Base-by-base conservation (phyloP, 225 moss, liverwort and hornwort genomes). In the Neckera pumila region DNA sequence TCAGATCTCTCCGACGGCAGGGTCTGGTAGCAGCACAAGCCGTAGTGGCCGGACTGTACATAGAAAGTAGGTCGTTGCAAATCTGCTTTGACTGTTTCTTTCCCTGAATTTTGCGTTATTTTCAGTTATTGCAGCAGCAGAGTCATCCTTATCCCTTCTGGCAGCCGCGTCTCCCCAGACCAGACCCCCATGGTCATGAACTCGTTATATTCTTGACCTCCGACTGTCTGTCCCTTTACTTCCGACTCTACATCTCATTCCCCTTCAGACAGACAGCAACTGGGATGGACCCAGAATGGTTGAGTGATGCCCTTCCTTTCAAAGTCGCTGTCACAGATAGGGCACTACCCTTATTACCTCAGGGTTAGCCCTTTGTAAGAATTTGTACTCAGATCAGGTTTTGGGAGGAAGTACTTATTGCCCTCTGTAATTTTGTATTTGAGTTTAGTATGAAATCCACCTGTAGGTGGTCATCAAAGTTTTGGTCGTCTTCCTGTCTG, bases 1-100 rank as follows among this genome's bases (percentile, higher is more conserved):
- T 58, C 98, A 97, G 85, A 90, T 95, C 33, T 90, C 95, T 76
- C 92, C 97, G 30, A 87, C 85, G 62, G 91, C 96, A 73, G 93
- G 76, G 88, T 91, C 92, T 69, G 93, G 93, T 75, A 93, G 93
- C 87, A 95, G 95, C 93, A 96, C 94, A 75, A 96, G 95, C 90
- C 97, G 98, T 87, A 98, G 96, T 93, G 98, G 98, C 69, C 95
- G 97, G 89, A 90, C 91, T 95, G 96, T 97, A 96, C 95, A 95
- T 93, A 95, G 93, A 67, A 94, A 95, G 89, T 95, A 96, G 88
- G 87, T 86, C 79, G 83, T 83, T 88, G 86, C 77, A 42, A 86
- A 80, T 80, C 87, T 72, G 70, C 83, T 84, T 74, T 40, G 45
- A 73, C 80, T 59, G 59, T 79, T 80, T 82, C 84, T 76, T 58